Base-by-base conservation (phyloP, 2,329 filamentous ascomycete genomes). In the Fusarium guadeloupense region DNA sequence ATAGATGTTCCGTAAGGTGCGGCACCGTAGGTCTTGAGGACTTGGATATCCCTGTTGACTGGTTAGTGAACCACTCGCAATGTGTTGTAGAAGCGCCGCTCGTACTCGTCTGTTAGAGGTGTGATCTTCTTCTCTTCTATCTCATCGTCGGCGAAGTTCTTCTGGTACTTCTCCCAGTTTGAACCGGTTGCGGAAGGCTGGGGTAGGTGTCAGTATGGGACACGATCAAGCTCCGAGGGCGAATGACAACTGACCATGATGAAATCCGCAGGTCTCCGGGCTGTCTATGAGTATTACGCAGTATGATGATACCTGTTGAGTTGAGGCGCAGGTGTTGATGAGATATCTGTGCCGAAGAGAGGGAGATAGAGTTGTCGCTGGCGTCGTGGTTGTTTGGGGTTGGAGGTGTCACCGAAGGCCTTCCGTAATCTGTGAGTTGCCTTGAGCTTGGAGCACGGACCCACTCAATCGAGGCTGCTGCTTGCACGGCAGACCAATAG, bases 101-200 rank as follows among this genome's bases (percentile, higher is more conserved):
- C 90, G 67, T 85, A 97, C 94, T 98, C 95, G 82, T 98, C 95
- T 69, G 93, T 90, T 62, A 99, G 83, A 67, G 95, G 95, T 58
- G 93, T 94, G 75, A 99, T 99, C 87, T 99, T 99, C 89, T 99
- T 99, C 85, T 99, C 95, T 77, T 96, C 93, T 78, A 93, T 84
- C 77, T 98, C 95, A 72, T 99, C 95, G 74, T 99, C 95, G 74
- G 90, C 94, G 75, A 92, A 99, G 75, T 89, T 93, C 85, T 98
- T 97, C 82, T 91, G 87, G 85, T 97, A 98, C 83, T 98, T 98
- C 85, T 99, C 95, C 95, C 95, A 99, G 85, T 87, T 92, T 78
- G 85, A 81, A 76, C 95, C 95, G 72, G 90, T 96, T 79, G 95
- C 94, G 82, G 91, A 94, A 85, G 93, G 93, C 93, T 97, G 86